A percentile compares a stretch with the other conserved stretches of the same genome.
Evolutionary conservation across 2,329 filamentous ascomycete genomes (phyloP).

Genomic region (Hortaea werneckii): DNA sequence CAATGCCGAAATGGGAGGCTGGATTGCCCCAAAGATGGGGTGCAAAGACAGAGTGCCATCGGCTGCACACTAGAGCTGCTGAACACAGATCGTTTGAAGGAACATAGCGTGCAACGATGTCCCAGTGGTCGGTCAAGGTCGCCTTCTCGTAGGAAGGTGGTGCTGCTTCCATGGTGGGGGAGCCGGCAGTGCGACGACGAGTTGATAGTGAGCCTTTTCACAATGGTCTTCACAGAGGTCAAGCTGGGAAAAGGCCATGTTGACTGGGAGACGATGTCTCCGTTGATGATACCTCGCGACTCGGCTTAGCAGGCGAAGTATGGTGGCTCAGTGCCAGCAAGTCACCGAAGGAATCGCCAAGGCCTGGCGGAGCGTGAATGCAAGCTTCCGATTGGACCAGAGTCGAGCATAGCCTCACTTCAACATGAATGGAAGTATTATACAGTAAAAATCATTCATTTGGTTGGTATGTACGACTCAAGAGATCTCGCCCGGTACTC

Average conservation of each 20-base stretch:
- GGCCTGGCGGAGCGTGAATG: too few relatives aligned
- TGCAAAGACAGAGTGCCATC: slow-evolving; percentile 50
- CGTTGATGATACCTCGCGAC: too few relatives aligned
- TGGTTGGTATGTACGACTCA: too few relatives aligned
- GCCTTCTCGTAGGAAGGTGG: slow-evolving; percentile 52
- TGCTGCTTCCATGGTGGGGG: slow-evolving; percentile 41
- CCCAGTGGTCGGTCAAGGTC: slow-evolving; percentile 45
- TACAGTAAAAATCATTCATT: too few relatives aligned
- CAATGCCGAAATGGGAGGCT: slow-evolving; percentile 50
- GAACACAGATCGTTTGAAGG: slow-evolving; percentile 47
- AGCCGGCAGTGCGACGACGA: neutral
- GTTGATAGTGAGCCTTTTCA: too few relatives aligned
- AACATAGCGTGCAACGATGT: slow-evolving; percentile 47
- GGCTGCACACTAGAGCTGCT: slow-evolving; percentile 44
- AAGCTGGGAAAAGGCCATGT: too few relatives aligned
- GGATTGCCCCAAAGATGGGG: slow-evolving; percentile 54
- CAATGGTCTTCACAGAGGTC: too few relatives aligned
- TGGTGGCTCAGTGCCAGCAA: too few relatives aligned
- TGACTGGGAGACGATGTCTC: too few relatives aligned
- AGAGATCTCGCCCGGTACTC: slow-evolving; percentile 16
- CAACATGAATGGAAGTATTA: too few relatives aligned
- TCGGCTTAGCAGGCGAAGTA: too few relatives aligned
- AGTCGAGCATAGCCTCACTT: neutral
- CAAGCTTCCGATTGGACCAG: neutral
- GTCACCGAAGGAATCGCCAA: too few relatives aligned